Evolutionary conservation across 768 basidiomycete genomes (phyloP).

Genomic region (Serendipita vermifera): DNA sequence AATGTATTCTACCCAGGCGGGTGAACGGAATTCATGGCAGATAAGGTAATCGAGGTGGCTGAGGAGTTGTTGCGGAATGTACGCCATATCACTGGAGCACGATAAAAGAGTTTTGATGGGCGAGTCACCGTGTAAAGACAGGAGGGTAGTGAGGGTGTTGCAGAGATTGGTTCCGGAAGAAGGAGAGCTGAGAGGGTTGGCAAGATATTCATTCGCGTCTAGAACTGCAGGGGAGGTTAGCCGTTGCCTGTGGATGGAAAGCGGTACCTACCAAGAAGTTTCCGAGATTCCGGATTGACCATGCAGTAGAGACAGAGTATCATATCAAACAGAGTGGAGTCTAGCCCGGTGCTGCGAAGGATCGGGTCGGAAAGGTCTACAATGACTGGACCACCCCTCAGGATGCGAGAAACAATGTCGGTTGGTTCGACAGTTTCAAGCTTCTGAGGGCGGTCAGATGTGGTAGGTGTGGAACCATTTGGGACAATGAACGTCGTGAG

Average conservation of each 20-base stretch:
- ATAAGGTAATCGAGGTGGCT: slow-evolving; percentile 6
- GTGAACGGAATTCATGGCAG: slow-evolving; percentile 4
- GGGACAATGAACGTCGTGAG: background rate
- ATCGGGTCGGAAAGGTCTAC: slow-evolving; percentile 3
- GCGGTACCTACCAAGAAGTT: slow-evolving; percentile 2
- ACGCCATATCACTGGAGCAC: background rate
- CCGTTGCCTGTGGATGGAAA: background rate
- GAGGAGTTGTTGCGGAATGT: background rate
- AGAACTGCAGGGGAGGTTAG: background rate
- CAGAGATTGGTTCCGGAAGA: too few species aligned
- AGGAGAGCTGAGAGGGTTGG: background rate
- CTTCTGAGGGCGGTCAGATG: background rate
- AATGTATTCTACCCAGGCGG: background rate
- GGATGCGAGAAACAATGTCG: slow-evolving; percentile 4
- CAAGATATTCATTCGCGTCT: slow-evolving; percentile 1
- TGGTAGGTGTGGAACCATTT: too few species aligned
- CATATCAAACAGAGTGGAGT: slow-evolving; percentile 4
- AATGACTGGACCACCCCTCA: background rate
- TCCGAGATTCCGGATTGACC: background rate
- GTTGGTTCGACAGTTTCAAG: too few species aligned
- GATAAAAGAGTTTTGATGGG: slow-evolving; percentile 6
- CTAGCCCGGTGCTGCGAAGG: background rate
- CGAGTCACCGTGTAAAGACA: slow-evolving; percentile 5
- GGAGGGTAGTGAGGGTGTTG: slow-evolving; percentile 4
- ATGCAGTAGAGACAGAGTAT: slow-evolving; percentile 4